A percentile compares a stretch with the other conserved stretches of the same genome.
Conservation (phyloP, 495 filamentous ascomycete species). For the Aspergillus panamensis region DNA sequence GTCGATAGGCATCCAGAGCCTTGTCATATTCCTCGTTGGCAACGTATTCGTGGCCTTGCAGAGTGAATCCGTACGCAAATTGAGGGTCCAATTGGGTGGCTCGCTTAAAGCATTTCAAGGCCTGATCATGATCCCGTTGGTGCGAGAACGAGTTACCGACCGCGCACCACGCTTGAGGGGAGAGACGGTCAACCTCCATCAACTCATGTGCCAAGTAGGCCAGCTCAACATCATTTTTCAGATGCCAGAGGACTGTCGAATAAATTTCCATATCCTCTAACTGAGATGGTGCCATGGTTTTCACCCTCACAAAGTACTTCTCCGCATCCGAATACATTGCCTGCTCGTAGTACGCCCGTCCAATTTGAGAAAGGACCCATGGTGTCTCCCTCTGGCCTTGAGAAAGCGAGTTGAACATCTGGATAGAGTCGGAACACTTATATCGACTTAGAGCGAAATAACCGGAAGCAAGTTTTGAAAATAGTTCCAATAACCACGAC, state of each 20-base stretch:
- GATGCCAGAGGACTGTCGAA: slow-evolving; percentile 94
- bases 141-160: slow-evolving; percentile 94
- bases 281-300: slow-evolving; percentile 69
- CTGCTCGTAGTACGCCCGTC: slow-evolving; percentile 84
- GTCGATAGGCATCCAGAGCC: slow-evolving; percentile 77
- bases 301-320: slow-evolving; percentile 73
- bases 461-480: slow-evolving; percentile 76
- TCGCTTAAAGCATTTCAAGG: slow-evolving; percentile 89
- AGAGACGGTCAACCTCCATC: slow-evolving; percentile 77
- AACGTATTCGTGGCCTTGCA: slow-evolving; percentile 96
- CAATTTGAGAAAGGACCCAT: slow-evolving; percentile 90
- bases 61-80: slow-evolving; percentile 92
- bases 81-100: slow-evolving; percentile 85
- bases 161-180: slow-evolving; percentile 93
- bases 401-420: slow-evolving; percentile 64
- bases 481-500: slow-evolving; percentile 73
- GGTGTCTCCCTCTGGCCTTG: slow-evolving; percentile 82
- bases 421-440: slow-evolving; percentile 70
- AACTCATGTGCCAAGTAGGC: slow-evolving; percentile 89
- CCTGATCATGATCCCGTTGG: slow-evolving; percentile 91
- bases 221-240: slow-evolving; percentile 86
- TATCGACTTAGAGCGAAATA: slow-evolving; percentile 75
- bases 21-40: slow-evolving; percentile 96
- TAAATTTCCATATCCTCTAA: slow-evolving; percentile 96
- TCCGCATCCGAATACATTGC: slow-evolving; percentile 80